Evolutionary conservation across 2,329 filamentous ascomycete species (phyloP).

Genomic region (Clonostachys sp.): DNA sequence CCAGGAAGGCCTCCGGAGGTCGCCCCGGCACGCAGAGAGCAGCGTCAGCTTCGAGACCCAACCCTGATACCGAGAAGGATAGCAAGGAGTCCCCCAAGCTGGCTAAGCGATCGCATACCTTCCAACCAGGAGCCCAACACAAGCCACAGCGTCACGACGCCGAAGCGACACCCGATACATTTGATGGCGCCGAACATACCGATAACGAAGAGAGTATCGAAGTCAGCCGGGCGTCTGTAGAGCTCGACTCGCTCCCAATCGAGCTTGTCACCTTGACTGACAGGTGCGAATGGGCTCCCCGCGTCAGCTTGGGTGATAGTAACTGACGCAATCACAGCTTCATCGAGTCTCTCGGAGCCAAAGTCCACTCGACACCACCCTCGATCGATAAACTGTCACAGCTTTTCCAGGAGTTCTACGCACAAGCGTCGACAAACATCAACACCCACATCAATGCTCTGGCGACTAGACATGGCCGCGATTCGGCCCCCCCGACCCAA

Average conservation of each 20-base stretch:
- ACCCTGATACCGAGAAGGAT: slow-evolving; percentile 15
- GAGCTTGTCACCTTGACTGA: slow-evolving; percentile 89
- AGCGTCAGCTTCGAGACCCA: slow-evolving; percentile 19
- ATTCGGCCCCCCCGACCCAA: slow-evolving; percentile 48
- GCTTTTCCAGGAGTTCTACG: slow-evolving; percentile 95
- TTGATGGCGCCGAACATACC: slow-evolving; percentile 37
- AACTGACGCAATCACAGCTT: slow-evolving; percentile 52
- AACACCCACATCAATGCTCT: slow-evolving; percentile 81
- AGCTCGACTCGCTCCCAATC: slow-evolving; percentile 86
- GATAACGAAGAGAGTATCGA: slow-evolving; percentile 34
- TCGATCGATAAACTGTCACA: slow-evolving; percentile 76
- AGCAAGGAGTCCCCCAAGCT: slow-evolving; percentile 19
- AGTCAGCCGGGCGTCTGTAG: slow-evolving; percentile 52
- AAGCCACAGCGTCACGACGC: slow-evolving; percentile 8
- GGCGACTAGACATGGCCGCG: slow-evolving; percentile 68
- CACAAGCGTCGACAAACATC: slow-evolving; percentile 74
- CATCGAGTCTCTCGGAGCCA: slow-evolving; percentile 82
- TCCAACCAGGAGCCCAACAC: slow-evolving; percentile 30
- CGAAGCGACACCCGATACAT: slow-evolving; percentile 34
- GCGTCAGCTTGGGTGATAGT: neutral
- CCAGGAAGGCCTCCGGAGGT: slow-evolving; percentile 16
- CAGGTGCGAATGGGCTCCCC: slow-evolving; percentile 49
- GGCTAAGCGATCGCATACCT: slow-evolving; percentile 41
- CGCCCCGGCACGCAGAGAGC: slow-evolving; percentile 20
- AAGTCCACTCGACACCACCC: slow-evolving; percentile 78